Conservation (phyloP, 2,329 filamentous ascomycete species). For the Annulohypoxylon truncatum region DNA sequence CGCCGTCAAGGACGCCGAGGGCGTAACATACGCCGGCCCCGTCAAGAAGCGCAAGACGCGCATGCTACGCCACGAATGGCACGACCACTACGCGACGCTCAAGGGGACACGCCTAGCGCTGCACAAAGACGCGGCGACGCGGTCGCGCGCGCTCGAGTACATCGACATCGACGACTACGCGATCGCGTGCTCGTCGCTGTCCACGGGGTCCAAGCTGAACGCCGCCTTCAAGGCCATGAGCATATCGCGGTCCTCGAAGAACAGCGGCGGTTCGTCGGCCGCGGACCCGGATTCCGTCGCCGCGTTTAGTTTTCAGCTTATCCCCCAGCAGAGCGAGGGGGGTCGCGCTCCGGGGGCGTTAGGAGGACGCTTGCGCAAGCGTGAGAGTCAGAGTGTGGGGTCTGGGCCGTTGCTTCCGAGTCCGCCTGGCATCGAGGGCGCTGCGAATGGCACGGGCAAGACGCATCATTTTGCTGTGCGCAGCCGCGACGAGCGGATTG, state of each 20-base stretch:
- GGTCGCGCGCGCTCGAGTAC: slow-evolving; percentile 74
- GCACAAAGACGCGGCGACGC: slow-evolving; percentile 69
- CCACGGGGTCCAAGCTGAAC: slow-evolving; percentile 82
- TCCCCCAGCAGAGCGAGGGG: slow-evolving; percentile 74
- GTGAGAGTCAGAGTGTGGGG: slow-evolving; percentile 59
- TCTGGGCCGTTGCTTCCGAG: slow-evolving; percentile 51
- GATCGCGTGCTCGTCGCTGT: slow-evolving; percentile 82
- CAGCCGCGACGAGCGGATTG: slow-evolving; percentile 87
- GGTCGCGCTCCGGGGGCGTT: slow-evolving; percentile 59
- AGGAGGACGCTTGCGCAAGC: slow-evolving; percentile 61
- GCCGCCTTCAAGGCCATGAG: slow-evolving; percentile 87
- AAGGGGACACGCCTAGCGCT: slow-evolving; percentile 79
- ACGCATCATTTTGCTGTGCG: slow-evolving; percentile 95
- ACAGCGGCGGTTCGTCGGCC: slow-evolving; percentile 55
- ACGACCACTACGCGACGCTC: slow-evolving; percentile 90
- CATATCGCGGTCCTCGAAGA: slow-evolving; percentile 58
- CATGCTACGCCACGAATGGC: slow-evolving; percentile 92
- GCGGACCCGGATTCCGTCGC: slow-evolving; percentile 61
- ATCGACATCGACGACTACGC: slow-evolving; percentile 91
- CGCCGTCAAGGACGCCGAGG: slow-evolving; percentile 56
- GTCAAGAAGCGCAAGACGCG: slow-evolving; percentile 95
- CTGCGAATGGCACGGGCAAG: slow-evolving; percentile 75
- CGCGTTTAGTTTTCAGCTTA: slow-evolving; percentile 86
- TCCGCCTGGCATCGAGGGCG: slow-evolving; percentile 47
- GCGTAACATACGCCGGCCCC: slow-evolving; percentile 80